These are phyloP conservation scores for Geosmithia putterillii DNA, from an alignment of 2,329 filamentous ascomycete species.

Conservation along the genomic window DNA sequence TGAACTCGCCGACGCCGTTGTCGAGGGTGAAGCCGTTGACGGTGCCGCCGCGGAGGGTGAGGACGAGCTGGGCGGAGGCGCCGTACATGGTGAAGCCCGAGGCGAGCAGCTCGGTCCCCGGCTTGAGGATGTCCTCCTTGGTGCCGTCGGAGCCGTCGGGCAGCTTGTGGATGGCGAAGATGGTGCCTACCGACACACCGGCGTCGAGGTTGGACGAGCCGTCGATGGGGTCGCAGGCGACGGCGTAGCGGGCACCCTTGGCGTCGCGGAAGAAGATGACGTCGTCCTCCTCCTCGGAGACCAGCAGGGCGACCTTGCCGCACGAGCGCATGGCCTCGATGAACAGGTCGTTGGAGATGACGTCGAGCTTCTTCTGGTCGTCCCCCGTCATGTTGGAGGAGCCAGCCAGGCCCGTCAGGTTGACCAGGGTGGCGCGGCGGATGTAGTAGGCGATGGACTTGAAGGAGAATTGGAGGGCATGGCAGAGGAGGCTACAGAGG, in stretches of 20 bases:
- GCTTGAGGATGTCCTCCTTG: constrained; percentile 76
- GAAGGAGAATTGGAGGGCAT: constrained; percentile 98
- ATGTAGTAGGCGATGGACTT: constrained; percentile 99
- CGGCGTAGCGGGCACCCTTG: constrained; percentile 72
- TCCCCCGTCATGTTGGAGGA: constrained; percentile 93
- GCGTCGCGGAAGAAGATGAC: constrained; percentile 76
- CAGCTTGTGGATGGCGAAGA: constrained; percentile 90
- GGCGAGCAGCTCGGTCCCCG: constrained; percentile 83
- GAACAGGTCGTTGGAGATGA: constrained; percentile 97
- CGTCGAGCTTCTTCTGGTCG: constrained; percentile 99
- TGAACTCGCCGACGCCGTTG: constrained; percentile 95
- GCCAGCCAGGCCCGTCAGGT: constrained; percentile 87
- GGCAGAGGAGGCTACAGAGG: constrained; percentile 67
- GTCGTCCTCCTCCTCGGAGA: constrained; percentile 97
- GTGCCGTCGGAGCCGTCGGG: constrained; percentile 61
- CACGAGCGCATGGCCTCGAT: constrained; percentile 89
- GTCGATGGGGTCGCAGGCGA: constrained; percentile 96
- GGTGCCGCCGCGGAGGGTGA: constrained; percentile 84
- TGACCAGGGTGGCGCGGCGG: constrained; percentile 86
- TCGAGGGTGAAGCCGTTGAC: constrained; percentile 99
- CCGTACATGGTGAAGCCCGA: constrained; percentile 99
- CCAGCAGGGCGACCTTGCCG: constrained; percentile 77
- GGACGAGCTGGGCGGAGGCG: constrained; percentile 87
- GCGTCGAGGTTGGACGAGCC: constrained; percentile 96
- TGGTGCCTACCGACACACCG: constrained; percentile 93